Evolutionary conservation across 345 rosid genomes (phyloP).

Genomic region (Erucastrum elatum): DNA sequence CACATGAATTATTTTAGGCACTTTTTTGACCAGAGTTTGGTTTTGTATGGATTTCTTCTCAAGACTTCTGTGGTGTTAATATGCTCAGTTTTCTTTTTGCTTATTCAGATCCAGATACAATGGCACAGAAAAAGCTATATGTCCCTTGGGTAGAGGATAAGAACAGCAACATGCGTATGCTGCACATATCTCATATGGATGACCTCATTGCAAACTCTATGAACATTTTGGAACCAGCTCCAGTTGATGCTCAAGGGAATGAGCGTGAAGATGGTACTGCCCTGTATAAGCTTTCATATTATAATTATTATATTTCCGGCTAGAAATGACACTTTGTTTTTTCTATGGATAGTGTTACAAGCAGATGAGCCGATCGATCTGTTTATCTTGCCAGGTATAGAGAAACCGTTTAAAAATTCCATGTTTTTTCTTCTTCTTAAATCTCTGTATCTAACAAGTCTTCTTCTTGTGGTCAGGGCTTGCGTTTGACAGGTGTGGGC

Average conservation of each 20-base stretch:
- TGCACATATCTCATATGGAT: slow-evolving; percentile 64
- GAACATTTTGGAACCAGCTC: slow-evolving; percentile 92
- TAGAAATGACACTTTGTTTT: slow-evolving; percentile 5
- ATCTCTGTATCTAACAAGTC: slow-evolving; percentile 1
- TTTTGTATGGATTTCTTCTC: background rate
- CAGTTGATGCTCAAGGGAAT: slow-evolving; percentile 65
- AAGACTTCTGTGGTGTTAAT: background rate
- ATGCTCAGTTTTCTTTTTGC: too few species aligned
- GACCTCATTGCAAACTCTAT: slow-evolving; percentile 87
- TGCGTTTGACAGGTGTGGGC: slow-evolving; percentile 86
- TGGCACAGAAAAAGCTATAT: slow-evolving; percentile 63
- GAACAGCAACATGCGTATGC: slow-evolving; percentile 87
- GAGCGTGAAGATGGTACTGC: slow-evolving; percentile 78
- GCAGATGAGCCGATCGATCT: slow-evolving; percentile 79
- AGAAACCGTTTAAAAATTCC: slow-evolving; percentile 9
- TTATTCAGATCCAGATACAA: slow-evolving; percentile 34
- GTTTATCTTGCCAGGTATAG: slow-evolving; percentile 77
- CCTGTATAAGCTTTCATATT: background rate
- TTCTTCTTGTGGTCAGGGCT: slow-evolving; percentile 54
- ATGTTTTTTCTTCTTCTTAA: background rate
- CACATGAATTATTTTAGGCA: too few species aligned
- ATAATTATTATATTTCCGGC: background rate
- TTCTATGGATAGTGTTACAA: slow-evolving; percentile 61
- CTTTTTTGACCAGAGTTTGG: too few species aligned
- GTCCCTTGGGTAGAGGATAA: slow-evolving; percentile 96